Evolutionary conservation across 169 alveolate species (phyloP), one percentile per base, ranked within the genome.

Genomic region (Babesia bigemina): DNA sequence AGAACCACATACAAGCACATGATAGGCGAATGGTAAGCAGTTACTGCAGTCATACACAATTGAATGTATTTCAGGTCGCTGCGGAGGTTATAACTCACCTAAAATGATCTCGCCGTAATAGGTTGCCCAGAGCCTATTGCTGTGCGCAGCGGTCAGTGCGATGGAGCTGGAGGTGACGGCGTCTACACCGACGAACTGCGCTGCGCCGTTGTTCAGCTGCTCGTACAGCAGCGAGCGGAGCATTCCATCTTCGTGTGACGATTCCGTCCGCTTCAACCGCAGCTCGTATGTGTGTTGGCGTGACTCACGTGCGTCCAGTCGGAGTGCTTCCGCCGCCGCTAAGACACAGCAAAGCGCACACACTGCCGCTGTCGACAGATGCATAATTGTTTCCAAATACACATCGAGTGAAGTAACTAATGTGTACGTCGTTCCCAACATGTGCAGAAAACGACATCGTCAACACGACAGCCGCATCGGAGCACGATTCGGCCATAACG

Each of bases 41-140:
- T 33, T 33, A 4, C 39, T 6, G 6, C 39, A 6, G 6, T 33
- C 6, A 6, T 6, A 33, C 2, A 2, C 2, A 33, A 33, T 6
- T 6, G 10, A 33, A 33, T 33, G 39, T 33, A 4, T 2, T 33
- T 33, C 39, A 6, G 10, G 39, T 33, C 39, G 39, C 6, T 33
- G 39, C 39, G 6, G 39, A 6, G 10, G 39, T 33, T 33, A 2
- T 33, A 33, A 63, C 67, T 29, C n/a, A 70, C 87, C 87, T 24
- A 79, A 12, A 9, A 69, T 63, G 19, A 79, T 79, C 45, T 71
- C 73, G 26, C 87, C 87, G 67, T 70, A 79, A 22, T 79, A 79
- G 44, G 87, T 79, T 4, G 87, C 52, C 87, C 87, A 79, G 10
- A 71, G 53, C 52, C 75, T 48, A 47, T 74, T 65, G 22, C 75